These are phyloP conservation scores for Fusarium sp. DNA, from an alignment of 2,329 filamentous ascomycete species.

Conservation along the genomic window DNA sequence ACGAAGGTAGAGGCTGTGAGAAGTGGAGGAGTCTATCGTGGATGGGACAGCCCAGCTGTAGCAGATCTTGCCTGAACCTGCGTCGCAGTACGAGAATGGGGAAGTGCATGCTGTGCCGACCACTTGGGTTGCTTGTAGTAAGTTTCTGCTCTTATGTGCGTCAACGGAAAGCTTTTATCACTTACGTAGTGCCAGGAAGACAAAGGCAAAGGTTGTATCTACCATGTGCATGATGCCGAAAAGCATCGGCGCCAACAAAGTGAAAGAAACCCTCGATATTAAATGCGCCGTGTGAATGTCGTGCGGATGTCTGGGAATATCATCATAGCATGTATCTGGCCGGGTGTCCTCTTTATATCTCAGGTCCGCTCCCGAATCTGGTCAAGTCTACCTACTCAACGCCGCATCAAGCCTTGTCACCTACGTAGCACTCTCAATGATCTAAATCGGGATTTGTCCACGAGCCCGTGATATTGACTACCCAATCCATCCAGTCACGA, in stretches of 20 bases:
- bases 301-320: not conserved
- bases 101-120: not conserved
- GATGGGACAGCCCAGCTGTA: constrained; percentile 7
- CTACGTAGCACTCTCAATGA: not conserved
- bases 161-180: rapidly evolving
- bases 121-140: not conserved
- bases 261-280: rapidly evolving
- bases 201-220: not conserved
- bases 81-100: not conserved
- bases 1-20: not conserved
- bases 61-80: not conserved
- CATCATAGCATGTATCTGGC: not conserved
- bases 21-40: not conserved
- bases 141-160: rapidly evolving
- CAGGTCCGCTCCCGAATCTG: not conserved
- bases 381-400: not conserved
- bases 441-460: not conserved
- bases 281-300: not conserved
- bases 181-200: not conserved
- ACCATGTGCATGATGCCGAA: not conserved
- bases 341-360: not conserved
- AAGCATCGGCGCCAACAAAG: rapidly evolving
- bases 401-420: not conserved
- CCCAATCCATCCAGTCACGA: not conserved
- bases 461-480: too few species aligned